These are phyloP conservation scores for Picea abies DNA, from an alignment of 83 land plant species.

Conservation along the genomic window DNA sequence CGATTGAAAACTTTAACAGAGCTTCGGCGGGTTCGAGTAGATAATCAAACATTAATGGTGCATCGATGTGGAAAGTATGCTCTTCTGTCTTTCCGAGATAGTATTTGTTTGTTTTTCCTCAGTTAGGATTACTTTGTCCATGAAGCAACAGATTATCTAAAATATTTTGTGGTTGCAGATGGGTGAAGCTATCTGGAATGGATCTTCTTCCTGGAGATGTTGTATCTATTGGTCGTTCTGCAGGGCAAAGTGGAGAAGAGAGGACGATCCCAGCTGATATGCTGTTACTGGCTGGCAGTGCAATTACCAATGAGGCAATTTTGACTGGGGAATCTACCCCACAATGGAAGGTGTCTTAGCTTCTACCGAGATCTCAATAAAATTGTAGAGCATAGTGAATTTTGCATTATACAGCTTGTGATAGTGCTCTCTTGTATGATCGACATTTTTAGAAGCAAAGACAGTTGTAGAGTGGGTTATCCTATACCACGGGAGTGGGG, in stretches of 20 bases:
- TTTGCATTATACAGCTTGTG: neutral
- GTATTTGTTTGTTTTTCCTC: neutral
- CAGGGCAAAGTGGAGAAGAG: constrained; percentile 82
- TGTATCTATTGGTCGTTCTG: constrained; percentile 90
- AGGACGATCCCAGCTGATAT: constrained; percentile 96
- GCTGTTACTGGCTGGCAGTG: constrained; percentile 92
- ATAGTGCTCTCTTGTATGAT: neutral
- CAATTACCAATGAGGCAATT: constrained; percentile 97
- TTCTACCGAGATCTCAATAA: constrained; percentile 10
- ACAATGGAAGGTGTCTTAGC: constrained; percentile 89
- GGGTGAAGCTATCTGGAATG: constrained; percentile 90
- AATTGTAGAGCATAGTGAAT: neutral
- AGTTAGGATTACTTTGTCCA: neutral
- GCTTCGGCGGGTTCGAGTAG: constrained; percentile 93
- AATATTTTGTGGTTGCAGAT: constrained; percentile 47
- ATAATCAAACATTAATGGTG: constrained; percentile 87
- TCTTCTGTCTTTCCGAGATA: neutral
- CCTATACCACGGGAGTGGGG: neutral
- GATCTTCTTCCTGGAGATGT: constrained; percentile 98
- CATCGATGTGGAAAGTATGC: constrained; percentile 97
- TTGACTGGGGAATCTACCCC: constrained; percentile 99
- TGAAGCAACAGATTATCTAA: constrained; percentile 4
- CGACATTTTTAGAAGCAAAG: neutral
- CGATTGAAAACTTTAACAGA: constrained; percentile 88
- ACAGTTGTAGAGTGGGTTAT: neutral